A percentile compares a stretch with the other conserved stretches of the same genome.
Conservation (phyloP, 2,329 filamentous ascomycete species). For the Aspergillus viridinutans region DNA sequence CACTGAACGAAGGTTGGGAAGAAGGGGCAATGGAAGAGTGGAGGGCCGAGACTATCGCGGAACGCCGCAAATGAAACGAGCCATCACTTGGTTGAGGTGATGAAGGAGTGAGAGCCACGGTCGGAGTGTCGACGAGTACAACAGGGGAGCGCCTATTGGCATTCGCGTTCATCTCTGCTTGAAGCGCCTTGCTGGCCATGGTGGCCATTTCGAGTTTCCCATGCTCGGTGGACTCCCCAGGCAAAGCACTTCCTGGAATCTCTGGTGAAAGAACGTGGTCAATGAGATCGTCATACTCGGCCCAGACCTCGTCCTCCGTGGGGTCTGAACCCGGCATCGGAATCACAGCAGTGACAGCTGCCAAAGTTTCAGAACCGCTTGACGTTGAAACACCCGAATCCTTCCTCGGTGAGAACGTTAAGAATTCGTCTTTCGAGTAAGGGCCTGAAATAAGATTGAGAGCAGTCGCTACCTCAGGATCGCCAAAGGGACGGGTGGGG, state of each 20-base stretch:
- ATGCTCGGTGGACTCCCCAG: slow-evolving; percentile 12
- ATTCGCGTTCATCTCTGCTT: slow-evolving; percentile 29
- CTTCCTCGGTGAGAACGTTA: slow-evolving; percentile 69
- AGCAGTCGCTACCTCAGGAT: slow-evolving; percentile 26
- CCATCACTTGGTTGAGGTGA: slow-evolving; percentile 25
- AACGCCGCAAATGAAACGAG: slow-evolving; percentile 46
- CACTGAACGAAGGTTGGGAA: slow-evolving; percentile 51
- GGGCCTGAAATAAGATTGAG: slow-evolving; percentile 34
- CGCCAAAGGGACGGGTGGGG: slow-evolving; percentile 31
- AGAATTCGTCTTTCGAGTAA: slow-evolving; percentile 56
- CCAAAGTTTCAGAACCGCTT: slow-evolving; percentile 59
- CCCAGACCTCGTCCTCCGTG: slow-evolving; percentile 85
- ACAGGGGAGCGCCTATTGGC: slow-evolving; percentile 3
- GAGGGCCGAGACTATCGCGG: slow-evolving; percentile 48
- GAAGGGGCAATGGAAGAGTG: slow-evolving; percentile 48
- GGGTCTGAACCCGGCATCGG: slow-evolving; percentile 60
- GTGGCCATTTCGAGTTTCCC: slow-evolving; percentile 35
- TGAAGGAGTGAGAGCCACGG: slow-evolving; percentile 18
- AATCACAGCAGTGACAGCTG: slow-evolving; percentile 62
- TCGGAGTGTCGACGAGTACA: slow-evolving; percentile 21
- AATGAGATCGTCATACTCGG: slow-evolving; percentile 86
- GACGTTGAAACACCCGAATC: slow-evolving; percentile 65
- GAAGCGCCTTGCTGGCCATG: slow-evolving; percentile 36
- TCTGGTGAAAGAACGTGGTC: slow-evolving; percentile 60
- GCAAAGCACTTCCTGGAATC: slow-evolving; percentile 16